A percentile compares a stretch with the other conserved stretches of the same genome.
Evolutionary conservation across 2,329 filamentous ascomycete species (phyloP).

Genomic region (Nemania abortiva): DNA sequence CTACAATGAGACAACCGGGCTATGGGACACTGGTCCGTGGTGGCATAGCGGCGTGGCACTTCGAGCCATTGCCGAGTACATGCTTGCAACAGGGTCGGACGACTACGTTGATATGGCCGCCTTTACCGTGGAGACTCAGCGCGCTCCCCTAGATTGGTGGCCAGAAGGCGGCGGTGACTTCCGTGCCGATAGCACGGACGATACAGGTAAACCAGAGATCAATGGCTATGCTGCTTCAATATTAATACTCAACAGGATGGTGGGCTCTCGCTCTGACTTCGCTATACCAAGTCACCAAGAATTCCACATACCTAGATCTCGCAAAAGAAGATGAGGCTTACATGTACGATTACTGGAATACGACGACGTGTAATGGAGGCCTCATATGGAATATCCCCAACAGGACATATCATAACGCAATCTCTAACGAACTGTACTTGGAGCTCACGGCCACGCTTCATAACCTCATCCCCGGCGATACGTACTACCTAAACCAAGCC

Average conservation of each 20-base stretch:
- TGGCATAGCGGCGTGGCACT: constrained; percentile 56
- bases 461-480: constrained; percentile 54
- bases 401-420: constrained; percentile 56
- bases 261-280: constrained; percentile 65
- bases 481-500: constrained; percentile 56
- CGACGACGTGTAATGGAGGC: constrained; percentile 57
- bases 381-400: constrained; percentile 60
- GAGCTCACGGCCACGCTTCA: constrained; percentile 59
- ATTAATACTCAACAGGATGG: constrained; percentile 53
- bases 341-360: constrained; percentile 59
- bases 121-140: constrained; percentile 52
- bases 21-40: constrained; percentile 55
- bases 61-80: constrained; percentile 54
- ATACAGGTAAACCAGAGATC: constrained; percentile 49
- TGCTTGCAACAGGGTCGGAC: constrained; percentile 47
- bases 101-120: constrained; percentile 50
- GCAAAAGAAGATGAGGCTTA: constrained; percentile 62
- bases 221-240: no score
- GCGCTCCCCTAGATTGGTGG: constrained; percentile 53
- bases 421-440: constrained; percentile 62
- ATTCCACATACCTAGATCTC: constrained; percentile 59
- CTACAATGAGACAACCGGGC: constrained; percentile 52
- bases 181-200: constrained; percentile 56
- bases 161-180: constrained; percentile 55
- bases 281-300: constrained; percentile 60